phyloP scores from a whole-genome alignment of 495 filamentous ascomycete species.

The Bombardia bombarda region DNA sequence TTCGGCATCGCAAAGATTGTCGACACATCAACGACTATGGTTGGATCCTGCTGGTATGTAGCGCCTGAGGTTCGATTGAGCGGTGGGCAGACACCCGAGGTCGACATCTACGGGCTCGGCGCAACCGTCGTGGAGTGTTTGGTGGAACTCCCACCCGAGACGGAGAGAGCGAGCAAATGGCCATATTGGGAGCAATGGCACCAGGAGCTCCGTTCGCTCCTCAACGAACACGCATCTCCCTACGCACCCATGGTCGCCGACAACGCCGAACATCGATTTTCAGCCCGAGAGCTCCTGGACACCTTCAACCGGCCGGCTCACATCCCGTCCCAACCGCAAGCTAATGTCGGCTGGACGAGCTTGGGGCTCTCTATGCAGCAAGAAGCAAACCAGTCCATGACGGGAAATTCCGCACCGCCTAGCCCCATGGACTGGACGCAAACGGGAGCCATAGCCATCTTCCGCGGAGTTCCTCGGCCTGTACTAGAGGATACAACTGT shows the following conservation, averaged over 20 bases:
- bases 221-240: background rate
- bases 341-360: background rate
- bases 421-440: background rate
- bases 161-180: background rate
- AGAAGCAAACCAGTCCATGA: background rate
- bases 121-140: constrained; percentile 11
- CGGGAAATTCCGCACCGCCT: background rate
- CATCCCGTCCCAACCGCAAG: background rate
- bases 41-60: constrained; percentile 7
- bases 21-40: constrained; percentile 12
- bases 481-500: background rate
- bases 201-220: background rate
- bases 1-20: constrained; percentile 16
- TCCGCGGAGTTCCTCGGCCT: background rate
- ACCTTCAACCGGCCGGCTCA: background rate
- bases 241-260: background rate
- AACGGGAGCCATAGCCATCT: background rate
- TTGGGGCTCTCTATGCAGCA: background rate
- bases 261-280: background rate
- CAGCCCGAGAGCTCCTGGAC: background rate
- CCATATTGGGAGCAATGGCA: background rate
- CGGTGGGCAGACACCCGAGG: constrained; percentile 8
- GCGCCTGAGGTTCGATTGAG: constrained; percentile 5
- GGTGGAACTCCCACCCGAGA: background rate
- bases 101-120: constrained; percentile 9